Percentiles rank a stretch among this genome's conserved stretches.
phyloP scores from a whole-genome alignment of 2,329 filamentous ascomycete species.

The Sclerotinia spermophila region DNA sequence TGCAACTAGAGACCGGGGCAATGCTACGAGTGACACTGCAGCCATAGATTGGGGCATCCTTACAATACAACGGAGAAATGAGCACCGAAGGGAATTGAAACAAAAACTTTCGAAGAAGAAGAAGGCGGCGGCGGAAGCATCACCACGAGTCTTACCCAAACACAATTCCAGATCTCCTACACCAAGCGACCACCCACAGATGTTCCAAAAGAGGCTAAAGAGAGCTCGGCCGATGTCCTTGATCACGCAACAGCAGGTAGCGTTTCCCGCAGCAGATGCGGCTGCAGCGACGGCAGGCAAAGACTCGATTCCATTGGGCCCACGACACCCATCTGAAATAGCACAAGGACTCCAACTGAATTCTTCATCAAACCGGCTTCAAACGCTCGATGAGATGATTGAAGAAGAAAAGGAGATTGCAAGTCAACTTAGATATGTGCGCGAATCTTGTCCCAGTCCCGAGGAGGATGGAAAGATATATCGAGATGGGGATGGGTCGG shows the following conservation, averaged over 20 bases:
- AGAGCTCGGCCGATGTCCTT: not conserved
- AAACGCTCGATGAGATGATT: conserved; percentile 7
- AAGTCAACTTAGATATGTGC: not conserved
- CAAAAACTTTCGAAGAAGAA: not conserved
- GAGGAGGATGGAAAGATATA: not conserved
- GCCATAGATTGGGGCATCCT: not conserved
- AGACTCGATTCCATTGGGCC: not conserved
- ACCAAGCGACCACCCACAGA: not conserved
- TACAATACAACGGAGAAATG: not conserved
- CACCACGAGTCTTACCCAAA: not conserved
- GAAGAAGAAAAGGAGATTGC: not conserved
- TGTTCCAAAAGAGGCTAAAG: not conserved
- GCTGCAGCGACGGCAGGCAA: not conserved
- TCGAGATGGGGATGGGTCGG: not conserved
- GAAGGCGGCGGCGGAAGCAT: not conserved
- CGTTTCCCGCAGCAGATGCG: not conserved
- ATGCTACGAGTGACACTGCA: not conserved
- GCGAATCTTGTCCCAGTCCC: not conserved
- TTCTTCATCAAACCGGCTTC: not conserved
- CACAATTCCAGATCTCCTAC: not conserved
- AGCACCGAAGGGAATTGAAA: not conserved
- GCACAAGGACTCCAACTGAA: not conserved
- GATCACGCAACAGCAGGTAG: not conserved
- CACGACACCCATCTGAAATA: not conserved
- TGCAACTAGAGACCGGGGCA: not conserved